Evolutionary conservation across 805 yeast species (phyloP), one percentile per base, ranked within the genome.

Genomic region (Huiozyma sinensis): DNA sequence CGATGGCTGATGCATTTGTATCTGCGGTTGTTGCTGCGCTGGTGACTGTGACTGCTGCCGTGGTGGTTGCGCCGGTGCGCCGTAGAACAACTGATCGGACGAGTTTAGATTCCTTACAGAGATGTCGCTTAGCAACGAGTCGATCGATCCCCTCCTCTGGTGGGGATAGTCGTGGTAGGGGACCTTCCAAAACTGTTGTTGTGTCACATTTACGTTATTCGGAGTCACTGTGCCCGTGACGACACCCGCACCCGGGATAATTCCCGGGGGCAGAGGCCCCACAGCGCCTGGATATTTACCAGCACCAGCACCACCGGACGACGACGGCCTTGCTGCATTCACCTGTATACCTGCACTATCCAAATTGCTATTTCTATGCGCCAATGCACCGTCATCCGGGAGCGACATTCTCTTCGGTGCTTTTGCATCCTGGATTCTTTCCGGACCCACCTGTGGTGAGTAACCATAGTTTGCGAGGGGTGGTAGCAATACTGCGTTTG

Each of bases 161-260:
- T 54, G 49, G 27, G 56, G 51, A 39, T 57, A 60, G 42, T 60
- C 66, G 44, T 58, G 64, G 38, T 57, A 60, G 6, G 66, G 66
- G 7, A 61, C 66, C 48, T 61, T 61, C 66, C 66, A 61, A 42
- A 61, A 61, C 41, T 56, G 65, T 47, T 60, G 66, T 32, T 54
- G 58, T 11, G 51, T 53, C 28, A 55, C 28, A 32, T 41, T 33
- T 7, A 33, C 10, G 12, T 28, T 35, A 9, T 8, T 17, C 30
- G 8, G 41, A 4, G 41, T 28, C 8, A 31, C 32, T 4, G 45
- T 31, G 24, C 24, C 24, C 24, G 24, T 17, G 24, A 17, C 24
- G 24, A 17, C 24, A 17, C 24, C 24, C 24, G 24, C 24, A 17
- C 24, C 24, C 6, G 44, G 24, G 8, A 40, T 41, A 6, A 31